These are phyloP conservation scores for Plasmodium malariae DNA, from an alignment of 169 alveolate species.

Conservation along the genomic window DNA sequence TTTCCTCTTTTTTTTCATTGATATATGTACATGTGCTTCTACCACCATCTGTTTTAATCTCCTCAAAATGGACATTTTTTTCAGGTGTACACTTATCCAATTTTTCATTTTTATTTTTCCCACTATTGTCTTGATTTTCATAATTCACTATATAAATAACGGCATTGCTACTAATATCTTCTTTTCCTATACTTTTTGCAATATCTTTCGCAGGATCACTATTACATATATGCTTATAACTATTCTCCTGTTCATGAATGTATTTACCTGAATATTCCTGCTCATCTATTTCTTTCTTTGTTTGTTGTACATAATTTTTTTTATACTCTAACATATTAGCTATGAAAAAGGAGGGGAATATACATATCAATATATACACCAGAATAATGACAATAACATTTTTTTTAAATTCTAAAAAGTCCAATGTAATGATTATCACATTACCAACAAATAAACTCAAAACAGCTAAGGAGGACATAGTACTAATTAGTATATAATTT, in stretches of 20 bases:
- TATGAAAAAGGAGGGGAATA: slow-evolving; percentile 58
- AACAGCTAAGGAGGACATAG: slow-evolving; percentile 73
- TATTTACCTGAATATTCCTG: too few relatives aligned
- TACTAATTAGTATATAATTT: slow-evolving; percentile 63
- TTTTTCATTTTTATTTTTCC: too few relatives aligned
- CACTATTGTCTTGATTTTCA: background rate
- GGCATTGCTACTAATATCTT: background rate
- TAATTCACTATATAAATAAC: background rate
- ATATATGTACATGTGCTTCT: too few relatives aligned
- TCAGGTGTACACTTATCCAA: too few relatives aligned
- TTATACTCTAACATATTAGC: slow-evolving; percentile 22
- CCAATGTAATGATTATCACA: slow-evolving; percentile 3
- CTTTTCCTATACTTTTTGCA: too few relatives aligned
- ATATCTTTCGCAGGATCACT: too few relatives aligned
- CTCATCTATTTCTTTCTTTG: too few relatives aligned
- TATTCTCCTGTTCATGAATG: too few relatives aligned
- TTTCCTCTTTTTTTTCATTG: too few relatives aligned
- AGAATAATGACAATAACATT: slow-evolving; percentile 26
- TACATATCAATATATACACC: slow-evolving; percentile 20
- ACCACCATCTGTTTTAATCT: too few relatives aligned
- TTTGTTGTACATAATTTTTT: too few relatives aligned
- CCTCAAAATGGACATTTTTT: background rate
- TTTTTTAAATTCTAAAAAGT: slow-evolving; percentile 10
- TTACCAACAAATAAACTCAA: slow-evolving; percentile 70
- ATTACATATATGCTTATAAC: too few relatives aligned